Base-by-base conservation (phyloP, 768 basidiomycete genomes). In the Baorangia bicolor region DNA sequence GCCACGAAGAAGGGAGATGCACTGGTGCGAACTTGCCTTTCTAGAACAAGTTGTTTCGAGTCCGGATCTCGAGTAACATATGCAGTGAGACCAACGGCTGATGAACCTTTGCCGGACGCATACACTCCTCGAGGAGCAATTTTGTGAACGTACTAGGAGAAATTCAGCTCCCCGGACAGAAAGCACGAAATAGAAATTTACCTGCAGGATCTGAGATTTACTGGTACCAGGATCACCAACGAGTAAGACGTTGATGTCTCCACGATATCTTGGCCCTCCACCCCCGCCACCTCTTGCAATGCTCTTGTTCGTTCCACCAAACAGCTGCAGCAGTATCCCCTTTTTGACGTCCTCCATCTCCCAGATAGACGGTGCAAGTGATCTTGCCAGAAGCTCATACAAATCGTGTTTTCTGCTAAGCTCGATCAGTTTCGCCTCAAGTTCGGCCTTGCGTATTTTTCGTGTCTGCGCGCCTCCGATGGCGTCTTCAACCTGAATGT, bases 331-430 rank as follows among this genome's bases (percentile, higher is more conserved):
- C 55, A 99, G 69, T 50, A 98, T 97, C 0, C 97, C 97, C 77
- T 98, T 98, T 77, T 99, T 99, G 56, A 98, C 94, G 68, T 99
- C 97, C 25, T 98, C 95, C 91, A 98, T 89, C 70, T 93, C 91
- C 87, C 92, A 98, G 61, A 99, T 97, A 33, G 87, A 90, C 16
- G 97, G 97, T 1, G 95, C 96, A 52, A 99, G 81, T 2, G 89
- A 92, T 18, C 88, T 78, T 9, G 94, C 76, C 6, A 98, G 79
- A 27, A 91, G 75, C 2, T 93, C 92, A 69, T 98, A 98, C 28
- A 98, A 76, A 69, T 97, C 94, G 18, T 84, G 83, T 52, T 83
- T 74, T 59, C 79, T 72, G 64, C 90, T 89, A 30, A 97, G 80
- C 37, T 88, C 84, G 46, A 81, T 75, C 34, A 98, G 73, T 64